These are phyloP conservation scores for Psidium friedrichsthalianum DNA, from an alignment of 345 rosid species.

Conservation along the genomic window DNA sequence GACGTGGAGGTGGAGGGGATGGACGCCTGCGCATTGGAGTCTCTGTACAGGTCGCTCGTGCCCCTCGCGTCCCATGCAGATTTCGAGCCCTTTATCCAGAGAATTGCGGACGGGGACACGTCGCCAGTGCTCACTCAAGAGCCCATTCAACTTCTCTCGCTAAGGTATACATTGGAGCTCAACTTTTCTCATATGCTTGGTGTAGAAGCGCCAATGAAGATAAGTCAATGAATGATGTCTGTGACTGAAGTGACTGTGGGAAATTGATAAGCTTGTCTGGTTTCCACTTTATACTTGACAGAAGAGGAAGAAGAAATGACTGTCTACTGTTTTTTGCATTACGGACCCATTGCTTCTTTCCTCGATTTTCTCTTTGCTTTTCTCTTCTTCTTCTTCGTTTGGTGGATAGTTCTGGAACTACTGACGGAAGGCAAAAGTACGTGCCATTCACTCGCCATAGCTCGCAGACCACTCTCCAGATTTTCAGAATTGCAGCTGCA, in stretches of 20 bases:
- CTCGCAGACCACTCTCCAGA: conserved; percentile 67
- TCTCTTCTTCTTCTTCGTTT: background rate
- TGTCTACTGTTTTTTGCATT: background rate
- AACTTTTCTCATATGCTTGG: background rate
- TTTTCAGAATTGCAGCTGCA: conserved; percentile 75
- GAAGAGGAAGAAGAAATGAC: background rate
- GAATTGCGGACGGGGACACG: conserved; percentile 81
- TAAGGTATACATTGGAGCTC: conserved; percentile 33
- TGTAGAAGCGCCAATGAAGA: background rate
- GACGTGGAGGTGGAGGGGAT: conserved; percentile 25
- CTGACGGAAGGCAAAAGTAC: conserved; percentile 80
- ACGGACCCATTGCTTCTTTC: background rate
- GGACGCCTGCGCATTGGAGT: conserved; percentile 54
- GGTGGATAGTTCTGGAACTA: conserved; percentile 71
- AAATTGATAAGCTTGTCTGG: background rate
- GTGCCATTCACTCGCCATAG: conserved; percentile 78
- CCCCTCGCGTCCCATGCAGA: conserved; percentile 84
- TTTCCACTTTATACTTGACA: background rate
- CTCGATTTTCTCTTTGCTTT: background rate
- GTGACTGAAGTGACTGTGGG: background rate
- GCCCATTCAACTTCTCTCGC: conserved; percentile 55
- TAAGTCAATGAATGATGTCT: background rate
- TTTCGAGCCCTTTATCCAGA: conserved; percentile 65
- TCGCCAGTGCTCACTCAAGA: conserved; percentile 66
- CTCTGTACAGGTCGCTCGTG: conserved; percentile 51